Percentiles rank a stretch among this genome's conserved stretches.
These are phyloP conservation scores for Monascus purpureus DNA, from an alignment of 495 filamentous ascomycete species.

Conservation along the genomic window DNA sequence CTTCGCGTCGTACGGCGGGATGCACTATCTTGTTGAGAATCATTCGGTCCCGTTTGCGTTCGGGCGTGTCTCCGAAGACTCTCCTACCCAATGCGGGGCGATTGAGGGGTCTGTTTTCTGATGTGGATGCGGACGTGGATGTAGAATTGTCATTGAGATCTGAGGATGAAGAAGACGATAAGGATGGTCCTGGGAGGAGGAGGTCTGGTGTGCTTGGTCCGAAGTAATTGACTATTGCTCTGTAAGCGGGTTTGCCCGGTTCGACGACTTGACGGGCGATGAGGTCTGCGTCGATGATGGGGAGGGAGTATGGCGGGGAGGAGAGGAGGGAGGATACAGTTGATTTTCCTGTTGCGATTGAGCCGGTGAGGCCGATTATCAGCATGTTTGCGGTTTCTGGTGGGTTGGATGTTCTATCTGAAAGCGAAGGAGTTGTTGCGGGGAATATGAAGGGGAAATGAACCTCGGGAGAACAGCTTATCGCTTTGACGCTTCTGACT, in stretches of 20 bases:
- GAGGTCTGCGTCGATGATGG: constrained; percentile 89
- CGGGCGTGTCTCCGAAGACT: constrained; percentile 63
- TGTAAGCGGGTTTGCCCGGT: constrained; percentile 73
- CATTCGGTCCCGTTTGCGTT: constrained; percentile 48
- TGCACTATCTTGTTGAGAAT: constrained; percentile 86
- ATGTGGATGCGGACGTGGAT: constrained; percentile 15
- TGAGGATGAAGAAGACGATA: constrained; percentile 1
- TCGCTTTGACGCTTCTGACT: no score
- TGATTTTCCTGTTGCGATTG: constrained; percentile 95
- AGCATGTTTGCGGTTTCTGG: constrained; percentile 49
- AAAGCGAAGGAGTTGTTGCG: not conserved
- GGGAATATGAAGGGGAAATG: no score
- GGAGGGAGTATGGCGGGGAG: constrained; percentile 65
- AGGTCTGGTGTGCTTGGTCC: constrained; percentile 69
- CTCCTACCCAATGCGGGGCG: constrained; percentile 69
- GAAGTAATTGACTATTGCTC: constrained; percentile 66
- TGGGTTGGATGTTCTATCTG: not conserved
- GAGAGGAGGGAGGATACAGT: constrained; percentile 80
- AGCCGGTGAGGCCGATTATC: constrained; percentile 90
- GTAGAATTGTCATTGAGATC: constrained; percentile 6
- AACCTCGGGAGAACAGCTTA: no score
- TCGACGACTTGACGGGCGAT: constrained; percentile 83
- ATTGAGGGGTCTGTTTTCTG: constrained; percentile 59
- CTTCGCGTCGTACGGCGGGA: constrained; percentile 65
- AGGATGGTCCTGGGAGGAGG: constrained; percentile 34